Percentiles rank a stretch among this genome's conserved stretches.
Evolutionary conservation across 2,329 filamentous ascomycete species (phyloP).

Genomic region (Epichloe brachyelytri): DNA sequence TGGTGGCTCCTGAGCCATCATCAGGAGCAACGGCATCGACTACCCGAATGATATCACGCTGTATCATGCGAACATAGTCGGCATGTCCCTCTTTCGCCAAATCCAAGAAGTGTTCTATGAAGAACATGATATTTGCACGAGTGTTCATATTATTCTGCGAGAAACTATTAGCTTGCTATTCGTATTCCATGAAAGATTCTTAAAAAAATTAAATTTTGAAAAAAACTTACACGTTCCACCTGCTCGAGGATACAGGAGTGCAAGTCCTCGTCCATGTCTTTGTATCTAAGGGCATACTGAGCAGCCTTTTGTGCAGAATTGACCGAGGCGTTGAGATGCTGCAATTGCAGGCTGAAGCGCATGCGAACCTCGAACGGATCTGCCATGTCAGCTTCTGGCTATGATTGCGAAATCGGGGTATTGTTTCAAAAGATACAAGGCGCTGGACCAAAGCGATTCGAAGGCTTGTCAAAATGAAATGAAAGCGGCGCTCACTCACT

Average conservation of each 20-base stretch:
- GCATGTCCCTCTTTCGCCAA: slow-evolving; percentile 62
- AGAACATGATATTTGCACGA: slow-evolving; percentile 97
- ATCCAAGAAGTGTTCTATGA: slow-evolving; percentile 90
- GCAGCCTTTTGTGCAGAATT: slow-evolving; percentile 85
- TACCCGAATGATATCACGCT: slow-evolving; percentile 80
- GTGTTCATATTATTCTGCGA: slow-evolving; percentile 84
- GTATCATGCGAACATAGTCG: slow-evolving; percentile 87
- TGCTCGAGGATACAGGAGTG: slow-evolving; percentile 97
- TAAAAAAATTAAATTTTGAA: accelerated
- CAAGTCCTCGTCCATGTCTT: slow-evolving; percentile 90
- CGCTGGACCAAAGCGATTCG: not conserved
- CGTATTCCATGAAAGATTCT: not conserved
- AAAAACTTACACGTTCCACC: slow-evolving; percentile 54
- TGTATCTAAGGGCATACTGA: slow-evolving; percentile 86
- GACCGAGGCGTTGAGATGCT: slow-evolving; percentile 82
- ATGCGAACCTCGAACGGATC: slow-evolving; percentile 98
- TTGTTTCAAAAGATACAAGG: not conserved
- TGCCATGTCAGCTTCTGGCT: slow-evolving; percentile 27
- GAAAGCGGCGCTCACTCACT: not conserved
- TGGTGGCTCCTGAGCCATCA: slow-evolving; percentile 78
- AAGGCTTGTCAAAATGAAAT: not conserved
- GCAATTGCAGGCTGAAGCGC: slow-evolving; percentile 83
- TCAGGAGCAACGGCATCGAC: slow-evolving; percentile 86
- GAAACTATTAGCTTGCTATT: not conserved
- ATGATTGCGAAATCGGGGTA: not conserved